Evolutionary conservation across 2,329 filamentous ascomycete genomes (phyloP).

Genomic region (Chaetomiaceae sp.): DNA sequence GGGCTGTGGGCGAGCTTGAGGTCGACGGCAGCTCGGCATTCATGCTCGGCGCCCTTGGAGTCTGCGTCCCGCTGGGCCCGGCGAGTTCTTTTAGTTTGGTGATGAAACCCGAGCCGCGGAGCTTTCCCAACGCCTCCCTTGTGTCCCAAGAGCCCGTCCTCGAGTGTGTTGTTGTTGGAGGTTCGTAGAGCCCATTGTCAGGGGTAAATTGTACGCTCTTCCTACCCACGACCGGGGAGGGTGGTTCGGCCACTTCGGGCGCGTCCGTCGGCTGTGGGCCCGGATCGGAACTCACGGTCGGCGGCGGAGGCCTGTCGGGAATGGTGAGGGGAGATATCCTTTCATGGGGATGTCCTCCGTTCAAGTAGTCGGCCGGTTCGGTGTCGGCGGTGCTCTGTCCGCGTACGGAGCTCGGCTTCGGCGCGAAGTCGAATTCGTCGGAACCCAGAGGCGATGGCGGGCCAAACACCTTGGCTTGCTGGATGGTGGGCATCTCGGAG

Average conservation of each 20-base stretch:
- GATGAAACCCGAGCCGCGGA: constrained; percentile 64
- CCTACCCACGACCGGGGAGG: constrained; percentile 42
- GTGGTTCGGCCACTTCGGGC: constrained; percentile 18
- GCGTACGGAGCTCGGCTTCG: constrained; percentile 11
- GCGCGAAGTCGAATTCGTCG: constrained; percentile 28
- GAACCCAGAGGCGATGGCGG: constrained; percentile 23
- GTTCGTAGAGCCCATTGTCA: constrained; percentile 45
- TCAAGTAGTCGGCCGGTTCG: constrained; percentile 37
- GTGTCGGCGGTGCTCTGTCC: constrained; percentile 8
- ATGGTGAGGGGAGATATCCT: constrained; percentile 27
- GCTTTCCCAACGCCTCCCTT: constrained; percentile 55
- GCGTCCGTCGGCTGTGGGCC: constrained; percentile 24
- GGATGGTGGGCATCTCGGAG: constrained; percentile 25
- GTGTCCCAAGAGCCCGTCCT: constrained; percentile 65
- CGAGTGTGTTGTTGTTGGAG: constrained; percentile 46
- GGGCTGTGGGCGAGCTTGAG: constrained; percentile 45
- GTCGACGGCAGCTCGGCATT: constrained; percentile 37
- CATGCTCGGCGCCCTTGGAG: constrained; percentile 19
- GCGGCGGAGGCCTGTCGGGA: constrained; percentile 7
- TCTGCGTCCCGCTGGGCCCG: constrained; percentile 39
- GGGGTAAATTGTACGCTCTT: constrained; percentile 75
- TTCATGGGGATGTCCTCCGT: constrained; percentile 34
- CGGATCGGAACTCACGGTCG: constrained; percentile 21
- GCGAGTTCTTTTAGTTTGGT: constrained; percentile 73
- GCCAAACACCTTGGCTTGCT: constrained; percentile 22